Evolutionary conservation across 148 eudicot species (phyloP).

Genomic region (Oxyria digyna): DNA sequence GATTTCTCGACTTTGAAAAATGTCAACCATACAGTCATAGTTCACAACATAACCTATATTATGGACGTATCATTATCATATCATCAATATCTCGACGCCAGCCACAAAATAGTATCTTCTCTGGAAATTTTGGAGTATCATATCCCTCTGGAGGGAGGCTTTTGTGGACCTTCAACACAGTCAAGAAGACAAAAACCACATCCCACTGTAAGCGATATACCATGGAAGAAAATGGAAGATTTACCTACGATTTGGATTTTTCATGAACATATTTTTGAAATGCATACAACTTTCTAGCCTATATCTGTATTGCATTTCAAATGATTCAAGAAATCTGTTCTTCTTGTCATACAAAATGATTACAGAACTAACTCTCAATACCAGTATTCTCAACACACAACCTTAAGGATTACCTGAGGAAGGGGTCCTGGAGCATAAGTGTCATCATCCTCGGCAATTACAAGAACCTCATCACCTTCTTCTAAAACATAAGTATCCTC

Average conservation of each 20-base stretch:
- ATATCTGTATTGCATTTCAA: too few species aligned
- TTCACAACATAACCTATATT: not conserved
- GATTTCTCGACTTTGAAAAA: too few species aligned
- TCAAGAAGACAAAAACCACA: not conserved
- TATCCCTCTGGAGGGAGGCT: not conserved
- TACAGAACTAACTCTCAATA: too few species aligned
- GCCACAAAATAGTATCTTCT: conserved; percentile 6
- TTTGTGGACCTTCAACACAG: not conserved
- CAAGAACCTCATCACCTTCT: conserved; percentile 85
- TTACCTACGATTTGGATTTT: not conserved
- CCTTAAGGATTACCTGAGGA: conserved; percentile 39
- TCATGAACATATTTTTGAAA: too few species aligned
- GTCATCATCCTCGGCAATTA: conserved; percentile 95
- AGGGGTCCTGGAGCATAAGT: conserved; percentile 63
- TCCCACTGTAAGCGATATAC: not conserved
- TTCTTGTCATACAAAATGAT: too few species aligned
- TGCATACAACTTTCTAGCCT: too few species aligned
- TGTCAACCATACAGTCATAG: not conserved
- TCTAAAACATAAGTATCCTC: conserved; percentile 55
- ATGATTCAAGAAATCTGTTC: too few species aligned
- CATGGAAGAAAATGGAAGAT: not conserved
- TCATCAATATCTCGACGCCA: conserved; percentile 10
- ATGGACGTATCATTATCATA: not conserved
- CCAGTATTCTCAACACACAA: not conserved
- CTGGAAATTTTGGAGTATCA: conserved; percentile 6